Conservation (phyloP, 228 moss, liverwort and hornwort species). For the Sphagnum magellanicum region DNA sequence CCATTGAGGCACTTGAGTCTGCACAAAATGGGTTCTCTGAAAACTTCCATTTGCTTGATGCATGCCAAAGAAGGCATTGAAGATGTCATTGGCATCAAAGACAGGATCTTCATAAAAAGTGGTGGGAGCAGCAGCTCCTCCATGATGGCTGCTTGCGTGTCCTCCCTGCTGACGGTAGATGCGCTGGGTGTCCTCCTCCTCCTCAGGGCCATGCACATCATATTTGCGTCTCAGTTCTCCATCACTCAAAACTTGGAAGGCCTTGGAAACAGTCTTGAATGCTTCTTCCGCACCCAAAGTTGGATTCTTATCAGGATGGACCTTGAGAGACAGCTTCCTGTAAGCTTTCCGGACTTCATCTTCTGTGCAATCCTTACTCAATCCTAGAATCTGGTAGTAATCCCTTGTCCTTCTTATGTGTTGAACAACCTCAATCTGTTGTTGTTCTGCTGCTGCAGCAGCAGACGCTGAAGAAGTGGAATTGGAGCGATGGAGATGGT, state of each 20-base stretch:
- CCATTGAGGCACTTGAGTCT: slow-evolving; percentile 49
- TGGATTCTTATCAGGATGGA: slow-evolving; percentile 94
- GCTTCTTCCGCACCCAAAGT: slow-evolving; percentile 87
- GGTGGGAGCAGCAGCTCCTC: slow-evolving; percentile 2
- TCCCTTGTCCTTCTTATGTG: slow-evolving; percentile 84
- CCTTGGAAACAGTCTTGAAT: slow-evolving; percentile 86
- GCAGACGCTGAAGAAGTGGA: no score
- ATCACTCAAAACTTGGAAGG: slow-evolving; percentile 80
- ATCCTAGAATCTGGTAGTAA: slow-evolving; percentile 83
- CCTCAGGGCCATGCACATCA: slow-evolving; percentile 82
- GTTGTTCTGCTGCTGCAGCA: slow-evolving; percentile 2
- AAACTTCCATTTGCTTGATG: slow-evolving; percentile 68
- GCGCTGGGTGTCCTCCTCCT: slow-evolving; percentile 19
- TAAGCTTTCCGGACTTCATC: slow-evolving; percentile 90
- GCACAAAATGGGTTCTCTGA: slow-evolving; percentile 78
- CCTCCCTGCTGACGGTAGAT: no score
- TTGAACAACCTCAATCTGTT: slow-evolving; percentile 80
- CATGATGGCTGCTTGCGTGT: no score
- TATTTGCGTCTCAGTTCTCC: slow-evolving; percentile 83
- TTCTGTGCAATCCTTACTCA: slow-evolving; percentile 81
- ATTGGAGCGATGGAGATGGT: no score
- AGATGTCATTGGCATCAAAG: slow-evolving; percentile 91
- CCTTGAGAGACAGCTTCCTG: slow-evolving; percentile 91
- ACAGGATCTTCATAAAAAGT: slow-evolving; percentile 64
- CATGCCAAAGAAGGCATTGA: slow-evolving; percentile 87